phyloP scores from a whole-genome alignment of 345 rosid genomes.

The Tarenaya hassleriana region DNA sequence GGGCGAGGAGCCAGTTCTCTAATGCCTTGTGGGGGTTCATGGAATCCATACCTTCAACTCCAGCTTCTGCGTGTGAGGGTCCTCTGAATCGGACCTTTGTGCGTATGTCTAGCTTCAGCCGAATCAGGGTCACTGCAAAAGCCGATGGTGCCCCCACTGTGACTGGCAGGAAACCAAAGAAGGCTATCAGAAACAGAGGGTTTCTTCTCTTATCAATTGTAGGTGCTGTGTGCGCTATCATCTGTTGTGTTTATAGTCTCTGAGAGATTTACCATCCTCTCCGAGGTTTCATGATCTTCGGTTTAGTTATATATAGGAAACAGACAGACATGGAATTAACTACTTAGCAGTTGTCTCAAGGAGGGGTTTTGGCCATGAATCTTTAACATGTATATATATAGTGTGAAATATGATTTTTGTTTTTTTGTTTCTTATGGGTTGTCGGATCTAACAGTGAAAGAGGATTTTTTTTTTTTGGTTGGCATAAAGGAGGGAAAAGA shows the following conservation, averaged over 20 bases:
- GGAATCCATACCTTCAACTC: constrained; percentile 81
- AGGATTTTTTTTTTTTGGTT: too few species aligned
- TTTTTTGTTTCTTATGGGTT: too few species aligned
- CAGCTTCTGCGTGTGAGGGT: constrained; percentile 79
- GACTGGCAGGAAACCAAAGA: constrained; percentile 29
- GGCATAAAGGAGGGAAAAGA: too few species aligned
- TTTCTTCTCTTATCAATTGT: constrained; percentile 47
- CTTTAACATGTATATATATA: too few species aligned
- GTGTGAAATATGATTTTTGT: too few species aligned
- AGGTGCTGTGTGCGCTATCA: constrained; percentile 60
- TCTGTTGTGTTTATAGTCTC: constrained; percentile 60
- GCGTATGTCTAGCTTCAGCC: constrained; percentile 84
- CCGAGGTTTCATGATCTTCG: too few species aligned
- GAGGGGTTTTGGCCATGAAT: too few species aligned
- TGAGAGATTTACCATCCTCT: too few species aligned
- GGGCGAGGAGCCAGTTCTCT: constrained; percentile 41
- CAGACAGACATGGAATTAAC: too few species aligned
- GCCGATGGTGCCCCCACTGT: constrained; percentile 29
- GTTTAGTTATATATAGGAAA: too few species aligned
- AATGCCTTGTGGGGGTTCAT: constrained; percentile 68
- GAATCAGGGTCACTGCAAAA: constrained; percentile 39
- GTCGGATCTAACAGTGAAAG: too few species aligned
- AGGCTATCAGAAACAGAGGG: constrained; percentile 34
- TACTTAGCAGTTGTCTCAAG: too few species aligned
- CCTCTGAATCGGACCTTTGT: constrained; percentile 61